Evolutionary conservation across 176 grass and related monocot genomes (phyloP).

Genomic region (Musa troglodytarum): DNA sequence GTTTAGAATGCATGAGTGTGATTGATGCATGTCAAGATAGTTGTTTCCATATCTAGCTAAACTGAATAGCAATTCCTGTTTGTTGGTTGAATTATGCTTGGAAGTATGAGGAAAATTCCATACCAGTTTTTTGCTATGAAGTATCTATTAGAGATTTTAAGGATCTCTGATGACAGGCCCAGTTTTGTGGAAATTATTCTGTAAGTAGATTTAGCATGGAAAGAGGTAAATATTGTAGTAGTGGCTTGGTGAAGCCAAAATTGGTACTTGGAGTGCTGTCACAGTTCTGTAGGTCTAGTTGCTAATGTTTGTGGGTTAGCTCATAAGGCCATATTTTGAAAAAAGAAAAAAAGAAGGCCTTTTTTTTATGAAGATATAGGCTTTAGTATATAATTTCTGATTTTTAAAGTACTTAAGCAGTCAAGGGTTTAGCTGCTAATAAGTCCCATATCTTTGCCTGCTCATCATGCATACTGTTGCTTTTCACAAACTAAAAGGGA

Average conservation of each 20-base stretch:
- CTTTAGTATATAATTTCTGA: background rate
- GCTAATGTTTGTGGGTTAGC: no score
- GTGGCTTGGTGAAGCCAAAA: background rate
- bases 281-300: no score
- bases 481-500: background rate
- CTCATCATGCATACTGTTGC: background rate
- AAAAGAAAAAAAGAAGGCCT: no score
- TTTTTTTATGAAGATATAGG: background rate
- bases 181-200: no score
- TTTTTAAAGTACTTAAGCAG: background rate
- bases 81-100: background rate
- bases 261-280: background rate
- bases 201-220: background rate
- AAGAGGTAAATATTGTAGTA: background rate
- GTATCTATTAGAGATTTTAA: no score
- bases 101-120: background rate
- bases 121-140: no score
- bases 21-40: background rate
- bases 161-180: no score
- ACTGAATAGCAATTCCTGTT: background rate
- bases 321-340: no score
- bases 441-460: background rate
- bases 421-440: background rate
- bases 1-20: background rate
- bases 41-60: background rate